phyloP scores from a whole-genome alignment of 2,329 filamentous ascomycete species.

The Pestalotiopsis sp. region DNA sequence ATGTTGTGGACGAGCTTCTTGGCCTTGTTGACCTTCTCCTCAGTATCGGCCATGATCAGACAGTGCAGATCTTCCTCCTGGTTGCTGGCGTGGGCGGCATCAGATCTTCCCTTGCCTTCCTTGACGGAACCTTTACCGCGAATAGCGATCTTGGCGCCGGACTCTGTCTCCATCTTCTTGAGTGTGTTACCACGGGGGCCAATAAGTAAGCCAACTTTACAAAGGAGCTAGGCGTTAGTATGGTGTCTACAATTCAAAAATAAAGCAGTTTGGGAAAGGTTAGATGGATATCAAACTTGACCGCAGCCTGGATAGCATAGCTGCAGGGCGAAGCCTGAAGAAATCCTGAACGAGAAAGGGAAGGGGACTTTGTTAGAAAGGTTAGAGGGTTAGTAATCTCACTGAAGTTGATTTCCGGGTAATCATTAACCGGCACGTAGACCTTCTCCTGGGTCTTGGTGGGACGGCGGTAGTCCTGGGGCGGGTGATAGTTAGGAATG shows the following conservation, averaged over 20 bases:
- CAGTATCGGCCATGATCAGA: slow-evolving; percentile 98
- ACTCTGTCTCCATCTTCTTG: slow-evolving; percentile 99
- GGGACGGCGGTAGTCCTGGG: slow-evolving; percentile 95
- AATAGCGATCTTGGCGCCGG: slow-evolving; percentile 97
- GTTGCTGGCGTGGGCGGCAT: slow-evolving; percentile 98
- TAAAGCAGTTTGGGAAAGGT: slow-evolving; percentile 29
- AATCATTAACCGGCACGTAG: slow-evolving; percentile 99
- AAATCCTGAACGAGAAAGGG: slow-evolving; percentile 45
- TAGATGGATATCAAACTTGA: slow-evolving; percentile 34
- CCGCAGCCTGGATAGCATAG: slow-evolving; percentile 29
- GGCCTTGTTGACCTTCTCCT: slow-evolving; percentile 99
- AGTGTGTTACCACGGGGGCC: slow-evolving; percentile 99
- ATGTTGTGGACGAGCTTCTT: slow-evolving; percentile 98
- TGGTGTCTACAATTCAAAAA: slow-evolving; percentile 33
- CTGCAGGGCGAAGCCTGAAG: slow-evolving; percentile 45
- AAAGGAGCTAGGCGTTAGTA: slow-evolving; percentile 91
- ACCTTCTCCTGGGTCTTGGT: slow-evolving; percentile 99
- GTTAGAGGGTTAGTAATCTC: slow-evolving; percentile 99
- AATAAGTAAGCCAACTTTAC: slow-evolving; percentile 99
- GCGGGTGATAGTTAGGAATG: slow-evolving; percentile 98
- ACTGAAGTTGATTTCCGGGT: slow-evolving; percentile 99
- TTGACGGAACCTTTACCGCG: slow-evolving; percentile 99
- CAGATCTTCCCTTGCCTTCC: slow-evolving; percentile 98
- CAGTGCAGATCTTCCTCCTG: slow-evolving; percentile 99
- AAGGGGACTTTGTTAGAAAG: slow-evolving; percentile 63